phyloP scores from a whole-genome alignment of 2,329 filamentous ascomycete genomes.

The Cryphonectria nitschkei region DNA sequence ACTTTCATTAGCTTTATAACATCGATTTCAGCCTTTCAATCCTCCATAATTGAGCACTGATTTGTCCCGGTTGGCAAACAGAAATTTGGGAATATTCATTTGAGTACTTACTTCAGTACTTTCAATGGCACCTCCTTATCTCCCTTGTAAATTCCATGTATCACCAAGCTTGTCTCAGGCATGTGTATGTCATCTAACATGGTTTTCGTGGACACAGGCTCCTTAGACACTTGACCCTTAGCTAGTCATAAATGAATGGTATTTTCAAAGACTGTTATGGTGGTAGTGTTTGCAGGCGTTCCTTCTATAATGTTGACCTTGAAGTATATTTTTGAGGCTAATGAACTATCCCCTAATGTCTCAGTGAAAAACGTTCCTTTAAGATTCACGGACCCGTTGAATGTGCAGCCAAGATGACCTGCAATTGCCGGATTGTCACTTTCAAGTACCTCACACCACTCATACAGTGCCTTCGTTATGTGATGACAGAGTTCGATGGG shows the following conservation, averaged over 20 bases:
- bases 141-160: neutral
- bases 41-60: too few species aligned
- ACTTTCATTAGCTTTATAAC: too few species aligned
- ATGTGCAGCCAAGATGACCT: constrained; percentile 31
- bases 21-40: too few species aligned
- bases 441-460: constrained; percentile 30
- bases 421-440: too few species aligned
- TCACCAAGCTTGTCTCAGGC: neutral
- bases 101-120: too few species aligned
- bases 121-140: too few species aligned
- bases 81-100: too few species aligned
- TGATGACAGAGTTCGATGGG: constrained; percentile 38
- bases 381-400: constrained; percentile 46
- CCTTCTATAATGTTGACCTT: constrained; percentile 44
- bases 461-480: constrained; percentile 38
- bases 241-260: constrained; percentile 32
- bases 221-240: neutral
- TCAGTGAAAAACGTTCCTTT: constrained; percentile 47
- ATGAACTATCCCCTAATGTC: constrained; percentile 36
- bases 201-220: neutral
- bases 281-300: constrained; percentile 45
- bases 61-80: too few species aligned
- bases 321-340: constrained; percentile 42
- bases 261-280: constrained; percentile 40
- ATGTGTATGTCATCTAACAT: neutral